Evolutionary conservation across 768 basidiomycete species (phyloP).

Genomic region (Lactifluus piperatus): DNA sequence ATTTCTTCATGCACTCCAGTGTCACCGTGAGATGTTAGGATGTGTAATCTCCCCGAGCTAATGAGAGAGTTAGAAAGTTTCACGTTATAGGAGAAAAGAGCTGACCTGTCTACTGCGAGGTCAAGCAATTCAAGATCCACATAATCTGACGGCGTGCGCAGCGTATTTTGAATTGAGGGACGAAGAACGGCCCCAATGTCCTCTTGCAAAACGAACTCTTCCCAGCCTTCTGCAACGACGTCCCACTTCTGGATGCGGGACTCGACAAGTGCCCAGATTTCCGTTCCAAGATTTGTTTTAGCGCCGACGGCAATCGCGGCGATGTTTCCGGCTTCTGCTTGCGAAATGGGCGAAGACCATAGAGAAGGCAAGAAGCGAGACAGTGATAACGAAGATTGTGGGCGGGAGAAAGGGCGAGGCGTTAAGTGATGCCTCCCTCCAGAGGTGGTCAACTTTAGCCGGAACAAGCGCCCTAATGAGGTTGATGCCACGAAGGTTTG

Average conservation of each 20-base stretch:
- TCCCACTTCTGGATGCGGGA: constrained; percentile 65
- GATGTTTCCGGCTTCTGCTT: constrained; percentile 50
- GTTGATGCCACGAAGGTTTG: constrained; percentile 66
- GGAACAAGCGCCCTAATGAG: constrained; percentile 55
- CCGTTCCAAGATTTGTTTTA: constrained; percentile 37
- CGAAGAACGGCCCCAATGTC: constrained; percentile 45
- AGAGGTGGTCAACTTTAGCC: constrained; percentile 53
- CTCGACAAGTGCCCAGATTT: constrained; percentile 63
- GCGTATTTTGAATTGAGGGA: constrained; percentile 37
- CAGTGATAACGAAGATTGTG: constrained; percentile 37
- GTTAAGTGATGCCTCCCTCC: constrained; percentile 60
- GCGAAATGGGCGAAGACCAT: constrained; percentile 34
- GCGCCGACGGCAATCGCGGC: constrained; percentile 51
- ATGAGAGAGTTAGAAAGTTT: not conserved
- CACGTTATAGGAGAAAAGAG: not conserved
- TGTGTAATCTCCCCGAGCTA: constrained; percentile 45
- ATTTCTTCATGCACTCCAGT: constrained; percentile 38
- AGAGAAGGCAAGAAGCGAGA: constrained; percentile 36
- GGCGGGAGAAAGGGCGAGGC: constrained; percentile 50
- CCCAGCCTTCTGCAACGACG: constrained; percentile 59
- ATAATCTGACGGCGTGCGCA: constrained; percentile 32
- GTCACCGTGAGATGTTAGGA: constrained; percentile 63
- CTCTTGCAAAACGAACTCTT: constrained; percentile 49
- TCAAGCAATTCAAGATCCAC: constrained; percentile 72
- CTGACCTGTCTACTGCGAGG: constrained; percentile 51